Evolutionary conservation across 2,329 filamentous ascomycete genomes (phyloP).

Genomic region (Pyrenophora graminea): DNA sequence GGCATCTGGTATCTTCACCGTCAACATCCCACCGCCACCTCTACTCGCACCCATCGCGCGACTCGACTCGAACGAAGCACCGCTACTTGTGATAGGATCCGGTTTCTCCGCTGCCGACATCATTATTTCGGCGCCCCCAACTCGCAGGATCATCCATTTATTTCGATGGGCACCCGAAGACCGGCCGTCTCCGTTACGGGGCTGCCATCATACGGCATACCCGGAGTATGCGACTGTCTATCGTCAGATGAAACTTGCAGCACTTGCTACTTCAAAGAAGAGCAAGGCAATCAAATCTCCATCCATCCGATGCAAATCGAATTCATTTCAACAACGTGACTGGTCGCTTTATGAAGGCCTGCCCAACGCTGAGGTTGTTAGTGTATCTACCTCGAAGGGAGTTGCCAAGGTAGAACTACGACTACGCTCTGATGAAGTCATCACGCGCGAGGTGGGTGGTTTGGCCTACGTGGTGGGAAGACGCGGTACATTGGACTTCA

Average conservation of each 20-base stretch:
- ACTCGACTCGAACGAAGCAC: constrained; percentile 32
- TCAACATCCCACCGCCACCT: constrained; percentile 57
- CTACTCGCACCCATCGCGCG: constrained; percentile 53
- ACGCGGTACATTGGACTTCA: constrained; percentile 59
- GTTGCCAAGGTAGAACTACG: constrained; percentile 50
- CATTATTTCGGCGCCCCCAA: constrained; percentile 58
- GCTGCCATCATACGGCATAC: constrained; percentile 64
- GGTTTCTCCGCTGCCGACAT: constrained; percentile 66
- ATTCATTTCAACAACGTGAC: constrained; percentile 52
- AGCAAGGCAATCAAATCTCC: constrained; percentile 27
- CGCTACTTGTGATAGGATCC: constrained; percentile 62
- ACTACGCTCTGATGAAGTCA: constrained; percentile 47
- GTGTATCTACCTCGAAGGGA: constrained; percentile 24
- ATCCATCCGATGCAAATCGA: constrained; percentile 41
- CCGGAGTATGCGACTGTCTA: constrained; percentile 66
- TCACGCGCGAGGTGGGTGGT: constrained; percentile 54
- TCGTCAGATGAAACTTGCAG: constrained; percentile 62
- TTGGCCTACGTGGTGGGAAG: constrained; percentile 62
- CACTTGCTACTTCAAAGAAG: constrained; percentile 30
- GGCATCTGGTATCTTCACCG: constrained; percentile 63
- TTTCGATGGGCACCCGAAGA: constrained; percentile 63
- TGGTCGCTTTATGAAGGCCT: constrained; percentile 62
- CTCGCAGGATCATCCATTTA: constrained; percentile 62
- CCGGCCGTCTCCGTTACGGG: constrained; percentile 60
- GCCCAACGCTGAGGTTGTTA: constrained; percentile 58